These are phyloP conservation scores for Capronia epimyces DNA, from an alignment of 2,329 filamentous ascomycete genomes.

Conservation along the genomic window DNA sequence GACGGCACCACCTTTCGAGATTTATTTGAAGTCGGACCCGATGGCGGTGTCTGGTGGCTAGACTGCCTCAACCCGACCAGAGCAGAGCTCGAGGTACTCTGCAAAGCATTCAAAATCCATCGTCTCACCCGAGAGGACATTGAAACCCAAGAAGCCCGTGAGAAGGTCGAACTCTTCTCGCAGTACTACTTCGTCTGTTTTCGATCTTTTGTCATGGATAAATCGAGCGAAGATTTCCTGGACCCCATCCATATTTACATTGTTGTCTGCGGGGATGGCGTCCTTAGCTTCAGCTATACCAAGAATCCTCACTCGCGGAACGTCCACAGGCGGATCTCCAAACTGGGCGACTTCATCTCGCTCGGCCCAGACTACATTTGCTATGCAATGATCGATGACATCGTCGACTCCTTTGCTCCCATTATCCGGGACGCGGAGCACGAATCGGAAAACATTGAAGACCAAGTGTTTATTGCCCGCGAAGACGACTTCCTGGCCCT, in stretches of 20 bases:
- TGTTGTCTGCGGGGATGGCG: slow-evolving; percentile 90
- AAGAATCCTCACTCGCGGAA: slow-evolving; percentile 81
- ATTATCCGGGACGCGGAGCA: slow-evolving; percentile 80
- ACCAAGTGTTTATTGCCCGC: slow-evolving; percentile 87
- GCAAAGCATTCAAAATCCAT: slow-evolving; percentile 91
- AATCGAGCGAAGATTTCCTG: slow-evolving; percentile 73
- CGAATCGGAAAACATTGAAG: slow-evolving; percentile 89
- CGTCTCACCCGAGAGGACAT: slow-evolving; percentile 96
- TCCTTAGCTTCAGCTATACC: slow-evolving; percentile 88
- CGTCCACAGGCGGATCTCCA: slow-evolving; percentile 84
- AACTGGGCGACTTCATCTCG: slow-evolving; percentile 89
- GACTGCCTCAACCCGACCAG: slow-evolving; percentile 87
- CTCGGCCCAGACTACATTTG: slow-evolving; percentile 98
- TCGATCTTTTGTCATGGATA: slow-evolving; percentile 83
- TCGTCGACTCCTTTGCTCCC: slow-evolving; percentile 91
- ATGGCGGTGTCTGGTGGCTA: slow-evolving; percentile 95
- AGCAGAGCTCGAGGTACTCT: slow-evolving; percentile 80
- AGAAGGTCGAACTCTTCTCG: slow-evolving; percentile 97
- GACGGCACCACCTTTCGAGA: slow-evolving; percentile 85
- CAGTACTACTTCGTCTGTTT: slow-evolving; percentile 99
- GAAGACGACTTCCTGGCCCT: slow-evolving; percentile 85
- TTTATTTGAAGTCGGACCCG: slow-evolving; percentile 66
- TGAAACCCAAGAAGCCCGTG: slow-evolving; percentile 85
- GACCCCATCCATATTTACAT: slow-evolving; percentile 96
- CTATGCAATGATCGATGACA: slow-evolving; percentile 97